Percentiles rank a stretch among this genome's conserved stretches.
These are phyloP conservation scores for Paulownia fortunei DNA, from an alignment of 257 asterid species.

Conservation along the genomic window DNA sequence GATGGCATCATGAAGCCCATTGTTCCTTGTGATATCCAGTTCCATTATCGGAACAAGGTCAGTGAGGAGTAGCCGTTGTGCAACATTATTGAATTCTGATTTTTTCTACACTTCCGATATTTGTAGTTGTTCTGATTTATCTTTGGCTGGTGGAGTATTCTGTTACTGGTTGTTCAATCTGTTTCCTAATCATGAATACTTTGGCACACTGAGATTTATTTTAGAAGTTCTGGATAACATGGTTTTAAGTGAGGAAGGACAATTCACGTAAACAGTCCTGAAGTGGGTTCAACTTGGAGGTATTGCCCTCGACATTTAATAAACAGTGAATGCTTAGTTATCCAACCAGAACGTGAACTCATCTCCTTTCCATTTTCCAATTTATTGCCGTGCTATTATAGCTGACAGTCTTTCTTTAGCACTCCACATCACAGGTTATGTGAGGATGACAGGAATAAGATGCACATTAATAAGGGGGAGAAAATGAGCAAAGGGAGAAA, in stretches of 20 bases:
- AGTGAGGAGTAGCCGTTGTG: conserved; percentile 23
- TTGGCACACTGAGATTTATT: neutral
- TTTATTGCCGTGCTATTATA: conserved; percentile 7
- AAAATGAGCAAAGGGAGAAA: neutral
- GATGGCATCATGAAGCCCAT: conserved; percentile 73
- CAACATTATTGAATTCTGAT: neutral
- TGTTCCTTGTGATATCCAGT: conserved; percentile 90
- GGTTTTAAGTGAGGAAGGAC: conserved; percentile 20
- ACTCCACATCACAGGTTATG: conserved; percentile 17
- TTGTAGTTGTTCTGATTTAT: neutral
- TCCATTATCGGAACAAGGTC: conserved; percentile 93
- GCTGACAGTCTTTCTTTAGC: conserved; percentile 2
- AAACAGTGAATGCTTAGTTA: neutral
- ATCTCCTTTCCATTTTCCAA: neutral
- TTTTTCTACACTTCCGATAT: conserved; percentile 7
- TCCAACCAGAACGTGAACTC: neutral
- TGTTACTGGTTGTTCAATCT: neutral
- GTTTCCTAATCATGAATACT: neutral
- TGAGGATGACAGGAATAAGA: conserved; percentile 20
- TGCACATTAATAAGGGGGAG: conserved; percentile 10
- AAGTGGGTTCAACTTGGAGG: neutral
- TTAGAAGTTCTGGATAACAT: neutral
- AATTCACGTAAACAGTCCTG: neutral
- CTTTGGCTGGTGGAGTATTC: conserved; percentile 1
- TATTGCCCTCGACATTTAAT: neutral